Conservation (phyloP, 1,139 yeast genomes). For the Taphrina betulina region DNA sequence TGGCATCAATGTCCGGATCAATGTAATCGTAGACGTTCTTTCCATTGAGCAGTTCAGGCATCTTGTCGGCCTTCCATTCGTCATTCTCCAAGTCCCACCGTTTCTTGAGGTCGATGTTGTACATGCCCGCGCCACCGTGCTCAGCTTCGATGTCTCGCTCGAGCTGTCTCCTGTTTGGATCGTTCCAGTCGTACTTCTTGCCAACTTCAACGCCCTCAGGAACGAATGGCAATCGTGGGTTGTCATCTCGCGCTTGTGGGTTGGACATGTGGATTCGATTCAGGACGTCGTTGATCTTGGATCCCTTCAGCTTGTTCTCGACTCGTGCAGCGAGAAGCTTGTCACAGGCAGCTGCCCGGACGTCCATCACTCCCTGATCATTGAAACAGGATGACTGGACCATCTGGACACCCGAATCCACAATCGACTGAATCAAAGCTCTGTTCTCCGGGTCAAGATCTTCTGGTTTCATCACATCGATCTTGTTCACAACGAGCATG, state of each 20-base stretch:
- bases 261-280: conserved; percentile 93
- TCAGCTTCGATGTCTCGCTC: conserved; percentile 89
- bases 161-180: conserved; percentile 76
- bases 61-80: conserved; percentile 94
- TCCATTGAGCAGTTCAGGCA: conserved; percentile 97
- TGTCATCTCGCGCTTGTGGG: conserved; percentile 85
- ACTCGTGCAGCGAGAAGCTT: conserved; percentile 91
- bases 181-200: conserved; percentile 70
- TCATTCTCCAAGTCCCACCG: conserved; percentile 89
- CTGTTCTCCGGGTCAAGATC: conserved; percentile 78
- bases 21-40: conserved; percentile 95
- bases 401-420: conserved; percentile 65
- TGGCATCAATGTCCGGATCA: conserved; percentile 91
- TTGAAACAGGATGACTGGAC: conserved; percentile 91
- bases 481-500: conserved; percentile 90
- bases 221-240: conserved; percentile 67
- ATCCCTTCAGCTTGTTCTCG: conserved; percentile 94
- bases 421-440: conserved; percentile 60
- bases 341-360: conserved; percentile 96
- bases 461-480: conserved; percentile 81
- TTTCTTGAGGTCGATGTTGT: conserved; percentile 76
- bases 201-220: conserved; percentile 65
- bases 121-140: conserved; percentile 99
- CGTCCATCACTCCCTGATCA: conserved; percentile 93
- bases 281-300: conserved; percentile 82